phyloP scores from a whole-genome alignment of 768 basidiomycete species.

The Sporobolomyces roseus region DNA sequence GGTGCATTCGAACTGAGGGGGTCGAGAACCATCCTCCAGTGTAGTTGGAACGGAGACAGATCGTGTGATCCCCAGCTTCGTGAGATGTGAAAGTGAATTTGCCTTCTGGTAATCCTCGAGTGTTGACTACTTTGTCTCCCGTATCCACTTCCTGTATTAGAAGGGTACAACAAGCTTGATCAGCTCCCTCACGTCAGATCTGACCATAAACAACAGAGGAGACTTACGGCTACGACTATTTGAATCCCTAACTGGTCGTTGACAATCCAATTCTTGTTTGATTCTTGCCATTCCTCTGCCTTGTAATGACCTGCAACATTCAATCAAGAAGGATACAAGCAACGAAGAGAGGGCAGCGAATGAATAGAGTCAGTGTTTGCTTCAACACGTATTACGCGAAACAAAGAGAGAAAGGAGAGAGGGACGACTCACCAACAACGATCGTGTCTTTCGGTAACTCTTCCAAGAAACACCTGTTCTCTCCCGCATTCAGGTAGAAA shows the following conservation, averaged over 20 bases:
- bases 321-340: background rate
- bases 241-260: slow-evolving; percentile 80
- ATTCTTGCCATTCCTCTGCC: slow-evolving; percentile 85
- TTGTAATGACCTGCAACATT: slow-evolving; percentile 74
- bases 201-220: background rate
- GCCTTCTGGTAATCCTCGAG: slow-evolving; percentile 83
- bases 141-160: slow-evolving; percentile 74
- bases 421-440: slow-evolving; percentile 42
- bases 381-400: background rate
- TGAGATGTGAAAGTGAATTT: slow-evolving; percentile 97
- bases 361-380: background rate
- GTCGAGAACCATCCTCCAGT: slow-evolving; percentile 55
- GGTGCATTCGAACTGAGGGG: slow-evolving; percentile 81
- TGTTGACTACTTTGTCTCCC: slow-evolving; percentile 75
- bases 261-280: slow-evolving; percentile 61
- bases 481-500: slow-evolving; percentile 89
- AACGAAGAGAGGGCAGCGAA: background rate
- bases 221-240: slow-evolving; percentile 80
- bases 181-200: background rate
- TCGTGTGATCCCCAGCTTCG: slow-evolving; percentile 92
- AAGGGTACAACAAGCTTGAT: background rate
- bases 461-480: slow-evolving; percentile 91
- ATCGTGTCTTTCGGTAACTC: slow-evolving; percentile 95
- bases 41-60: slow-evolving; percentile 90
- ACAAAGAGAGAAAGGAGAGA: background rate